Evolutionary conservation across 148 eudicot species (phyloP).

Genomic region (Chenopodium suecicum): DNA sequence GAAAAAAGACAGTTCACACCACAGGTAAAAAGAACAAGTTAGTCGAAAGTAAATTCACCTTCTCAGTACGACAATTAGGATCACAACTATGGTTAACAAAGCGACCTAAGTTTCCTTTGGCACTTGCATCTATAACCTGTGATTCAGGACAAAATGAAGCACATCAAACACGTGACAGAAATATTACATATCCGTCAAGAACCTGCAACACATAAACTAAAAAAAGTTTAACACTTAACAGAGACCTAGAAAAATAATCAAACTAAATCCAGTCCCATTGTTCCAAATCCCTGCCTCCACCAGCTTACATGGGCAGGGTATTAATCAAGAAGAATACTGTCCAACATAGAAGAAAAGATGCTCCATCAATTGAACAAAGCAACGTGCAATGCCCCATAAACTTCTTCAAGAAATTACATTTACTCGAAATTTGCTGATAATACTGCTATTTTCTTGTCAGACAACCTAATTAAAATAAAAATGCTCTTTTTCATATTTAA

Average conservation of each 20-base stretch:
- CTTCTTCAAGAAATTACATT: not conserved
- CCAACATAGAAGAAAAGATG: not conserved
- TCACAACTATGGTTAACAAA: slow-evolving; percentile 98
- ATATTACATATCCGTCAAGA: not conserved
- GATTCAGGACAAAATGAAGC: slow-evolving; percentile 17
- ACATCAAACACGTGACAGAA: slow-evolving; percentile 9
- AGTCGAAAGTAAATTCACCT: slow-evolving; percentile 44
- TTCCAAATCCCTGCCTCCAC: not conserved
- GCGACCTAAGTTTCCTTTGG: slow-evolving; percentile 96
- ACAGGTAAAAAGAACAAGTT: not conserved
- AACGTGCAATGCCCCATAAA: not conserved
- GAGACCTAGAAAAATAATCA: not conserved
- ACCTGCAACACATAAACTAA: not conserved
- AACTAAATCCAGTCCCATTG: not conserved
- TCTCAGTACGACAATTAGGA: slow-evolving; percentile 97
- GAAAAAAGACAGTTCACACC: not conserved
- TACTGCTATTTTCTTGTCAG: not conserved
- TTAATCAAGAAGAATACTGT: not conserved
- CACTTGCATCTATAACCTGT: slow-evolving; percentile 96
- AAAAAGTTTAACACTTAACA: not conserved
- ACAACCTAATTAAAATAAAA: not conserved
- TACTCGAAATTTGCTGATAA: not conserved
- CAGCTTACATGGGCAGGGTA: not conserved
- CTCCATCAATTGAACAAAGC: not conserved
- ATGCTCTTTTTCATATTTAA: not conserved